These are phyloP conservation scores for Trapa bicornis DNA, from an alignment of 345 rosid genomes.

Conservation along the genomic window DNA sequence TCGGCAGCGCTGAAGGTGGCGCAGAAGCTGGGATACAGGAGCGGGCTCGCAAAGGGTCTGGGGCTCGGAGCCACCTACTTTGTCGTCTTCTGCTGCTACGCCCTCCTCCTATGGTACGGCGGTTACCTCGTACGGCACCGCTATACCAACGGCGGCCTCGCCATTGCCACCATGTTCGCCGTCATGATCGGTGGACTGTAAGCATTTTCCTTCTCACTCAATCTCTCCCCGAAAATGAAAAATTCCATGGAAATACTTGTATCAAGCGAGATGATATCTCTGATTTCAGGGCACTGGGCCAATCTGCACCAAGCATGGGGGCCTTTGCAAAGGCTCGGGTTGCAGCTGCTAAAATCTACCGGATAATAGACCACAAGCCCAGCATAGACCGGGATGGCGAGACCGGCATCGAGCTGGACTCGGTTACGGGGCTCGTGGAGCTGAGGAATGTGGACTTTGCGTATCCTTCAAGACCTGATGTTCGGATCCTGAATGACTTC, in stretches of 20 bases:
- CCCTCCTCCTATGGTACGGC: slow-evolving; percentile 92
- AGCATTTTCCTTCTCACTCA: slow-evolving; percentile 16
- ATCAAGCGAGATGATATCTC: no score
- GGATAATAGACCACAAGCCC: slow-evolving; percentile 76
- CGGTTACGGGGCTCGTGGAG: slow-evolving; percentile 44
- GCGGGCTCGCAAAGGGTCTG: slow-evolving; percentile 83
- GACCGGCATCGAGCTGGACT: slow-evolving; percentile 14
- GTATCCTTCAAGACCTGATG: slow-evolving; percentile 71
- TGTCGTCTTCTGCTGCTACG: slow-evolving; percentile 88
- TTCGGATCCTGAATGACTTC: slow-evolving; percentile 37
- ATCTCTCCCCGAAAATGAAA: neutral
- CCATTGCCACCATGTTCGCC: slow-evolving; percentile 90
- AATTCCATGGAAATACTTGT: no score
- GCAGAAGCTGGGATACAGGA: slow-evolving; percentile 75
- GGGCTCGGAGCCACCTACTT: slow-evolving; percentile 91
- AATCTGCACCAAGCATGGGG: slow-evolving; percentile 80
- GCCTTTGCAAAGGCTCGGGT: slow-evolving; percentile 89
- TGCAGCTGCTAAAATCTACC: slow-evolving; percentile 81
- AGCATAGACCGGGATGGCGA: slow-evolving; percentile 44
- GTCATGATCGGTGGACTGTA: slow-evolving; percentile 97
- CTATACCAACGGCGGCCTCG: slow-evolving; percentile 88
- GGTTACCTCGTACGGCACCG: slow-evolving; percentile 87
- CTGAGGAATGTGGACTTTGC: slow-evolving; percentile 46
- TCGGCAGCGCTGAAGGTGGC: slow-evolving; percentile 63
- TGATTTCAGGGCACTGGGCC: slow-evolving; percentile 62